phyloP scores from a whole-genome alignment of 1,284 basidiomycete species.

The Anthracocystis panici-leucophaei region DNA sequence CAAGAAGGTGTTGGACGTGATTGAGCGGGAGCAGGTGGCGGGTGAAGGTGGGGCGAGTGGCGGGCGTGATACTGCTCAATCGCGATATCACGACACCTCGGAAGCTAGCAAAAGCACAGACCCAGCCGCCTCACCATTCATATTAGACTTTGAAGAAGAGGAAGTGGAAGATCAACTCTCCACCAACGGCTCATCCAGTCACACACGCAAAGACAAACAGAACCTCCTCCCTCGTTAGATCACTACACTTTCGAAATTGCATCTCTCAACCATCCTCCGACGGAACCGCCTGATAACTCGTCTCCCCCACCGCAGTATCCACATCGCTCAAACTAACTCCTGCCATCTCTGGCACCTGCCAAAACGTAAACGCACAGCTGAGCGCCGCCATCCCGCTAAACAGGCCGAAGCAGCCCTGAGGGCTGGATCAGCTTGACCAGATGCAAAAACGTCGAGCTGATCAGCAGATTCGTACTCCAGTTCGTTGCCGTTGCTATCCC shows the following conservation, averaged over 20 bases:
- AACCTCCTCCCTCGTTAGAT: conserved; percentile 20
- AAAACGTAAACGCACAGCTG: conserved; percentile 55
- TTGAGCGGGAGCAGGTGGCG: conserved; percentile 20
- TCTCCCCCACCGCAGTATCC: neutral
- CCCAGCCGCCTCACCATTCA: conserved; percentile 17
- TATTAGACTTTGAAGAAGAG: conserved; percentile 29
- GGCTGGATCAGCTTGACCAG: conserved; percentile 50
- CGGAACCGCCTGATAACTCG: conserved; percentile 27
- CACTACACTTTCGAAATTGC: neutral
- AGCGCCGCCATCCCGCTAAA: conserved; percentile 45
- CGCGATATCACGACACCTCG: conserved; percentile 14
- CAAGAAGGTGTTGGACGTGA: conserved; percentile 27
- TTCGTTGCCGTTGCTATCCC: conserved; percentile 57
- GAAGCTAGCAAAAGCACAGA: neutral
- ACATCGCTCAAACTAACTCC: conserved; percentile 52
- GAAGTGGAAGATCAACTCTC: conserved; percentile 2
- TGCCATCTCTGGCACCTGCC: conserved; percentile 50
- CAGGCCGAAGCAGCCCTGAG: conserved; percentile 50
- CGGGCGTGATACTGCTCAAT: neutral
- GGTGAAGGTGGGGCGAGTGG: neutral
- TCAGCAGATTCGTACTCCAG: conserved; percentile 50
- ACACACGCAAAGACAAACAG: conserved; percentile 2
- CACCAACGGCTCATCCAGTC: neutral
- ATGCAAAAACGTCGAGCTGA: conserved; percentile 50
- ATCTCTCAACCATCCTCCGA: conserved; percentile 7